Conservation (phyloP, 768 basidiomycete genomes). For the Suillus subluteus region DNA sequence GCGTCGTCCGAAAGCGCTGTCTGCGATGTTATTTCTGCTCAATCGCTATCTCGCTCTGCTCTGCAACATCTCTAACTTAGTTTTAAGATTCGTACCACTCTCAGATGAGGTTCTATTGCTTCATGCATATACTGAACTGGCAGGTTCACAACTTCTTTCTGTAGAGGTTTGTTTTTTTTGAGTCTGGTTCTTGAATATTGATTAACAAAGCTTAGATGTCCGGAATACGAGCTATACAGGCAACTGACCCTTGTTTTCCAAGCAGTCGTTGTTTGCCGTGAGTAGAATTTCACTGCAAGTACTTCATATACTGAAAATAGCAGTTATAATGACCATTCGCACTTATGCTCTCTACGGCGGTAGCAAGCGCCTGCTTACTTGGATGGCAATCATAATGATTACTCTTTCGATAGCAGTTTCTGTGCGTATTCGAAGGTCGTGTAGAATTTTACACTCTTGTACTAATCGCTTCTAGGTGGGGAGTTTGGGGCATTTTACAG, state of each 20-base stretch:
- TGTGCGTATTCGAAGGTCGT: slow-evolving; percentile 33
- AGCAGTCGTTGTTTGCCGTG: not conserved
- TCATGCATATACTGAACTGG: not conserved
- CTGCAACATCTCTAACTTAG: not conserved
- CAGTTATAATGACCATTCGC: slow-evolving; percentile 51
- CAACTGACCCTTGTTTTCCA: not conserved
- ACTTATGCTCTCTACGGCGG: slow-evolving; percentile 54
- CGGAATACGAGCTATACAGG: not conserved
- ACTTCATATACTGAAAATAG: not conserved
- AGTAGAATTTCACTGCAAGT: not conserved
- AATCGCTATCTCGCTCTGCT: not conserved
- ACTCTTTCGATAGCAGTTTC: slow-evolving; percentile 35
- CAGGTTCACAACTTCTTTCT: not conserved
- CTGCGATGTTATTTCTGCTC: not conserved
- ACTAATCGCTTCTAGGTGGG: not conserved
- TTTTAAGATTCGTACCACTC: rapidly evolving
- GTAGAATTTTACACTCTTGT: not conserved
- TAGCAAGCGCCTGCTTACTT: slow-evolving; percentile 40
- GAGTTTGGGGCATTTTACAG: slow-evolving; percentile 49
- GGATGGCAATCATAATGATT: slow-evolving; percentile 38
- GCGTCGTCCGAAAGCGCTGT: not conserved
- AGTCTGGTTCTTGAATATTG: not conserved
- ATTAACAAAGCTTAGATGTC: not conserved
- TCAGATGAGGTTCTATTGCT: not conserved
- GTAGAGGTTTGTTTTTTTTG: slow-evolving; percentile 3